These are phyloP conservation scores for Wickerhamiella australiensis DNA, from an alignment of 805 yeast species.

Conservation along the genomic window DNA sequence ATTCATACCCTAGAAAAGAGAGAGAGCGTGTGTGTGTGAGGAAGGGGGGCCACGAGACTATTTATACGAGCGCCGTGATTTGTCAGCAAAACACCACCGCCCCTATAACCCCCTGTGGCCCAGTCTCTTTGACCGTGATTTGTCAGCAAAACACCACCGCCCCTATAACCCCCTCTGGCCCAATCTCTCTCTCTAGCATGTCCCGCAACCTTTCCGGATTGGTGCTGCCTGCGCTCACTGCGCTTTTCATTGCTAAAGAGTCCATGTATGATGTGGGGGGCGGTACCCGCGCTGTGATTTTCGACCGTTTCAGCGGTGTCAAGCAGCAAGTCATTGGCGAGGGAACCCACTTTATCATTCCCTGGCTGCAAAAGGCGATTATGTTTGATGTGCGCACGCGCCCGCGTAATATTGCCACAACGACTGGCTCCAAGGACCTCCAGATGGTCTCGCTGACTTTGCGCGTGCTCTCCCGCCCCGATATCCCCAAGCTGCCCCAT, in stretches of 20 bases:
- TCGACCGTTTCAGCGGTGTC: constrained; percentile 84
- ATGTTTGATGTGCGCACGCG: constrained; percentile 86
- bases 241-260: constrained; percentile 45
- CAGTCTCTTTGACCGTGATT: too few species aligned
- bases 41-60: neutral
- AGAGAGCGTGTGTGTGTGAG: neutral
- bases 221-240: constrained; percentile 33
- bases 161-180: too few species aligned
- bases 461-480: constrained; percentile 90
- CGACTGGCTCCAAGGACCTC: constrained; percentile 93
- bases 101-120: too few species aligned
- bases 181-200: neutral
- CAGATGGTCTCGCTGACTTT: constrained; percentile 90
- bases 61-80: too few species aligned
- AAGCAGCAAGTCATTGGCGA: constrained; percentile 83
- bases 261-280: constrained; percentile 92
- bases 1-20: neutral
- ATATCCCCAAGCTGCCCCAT: constrained; percentile 63
- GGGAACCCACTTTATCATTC: constrained; percentile 89
- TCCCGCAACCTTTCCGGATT: constrained; percentile 19
- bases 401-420: constrained; percentile 84
- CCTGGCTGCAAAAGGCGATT: constrained; percentile 91
- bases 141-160: neutral
- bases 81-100: neutral
- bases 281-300: constrained; percentile 89